Conservation (phyloP, 805 yeast genomes). For the Candida tallmaniae region DNA sequence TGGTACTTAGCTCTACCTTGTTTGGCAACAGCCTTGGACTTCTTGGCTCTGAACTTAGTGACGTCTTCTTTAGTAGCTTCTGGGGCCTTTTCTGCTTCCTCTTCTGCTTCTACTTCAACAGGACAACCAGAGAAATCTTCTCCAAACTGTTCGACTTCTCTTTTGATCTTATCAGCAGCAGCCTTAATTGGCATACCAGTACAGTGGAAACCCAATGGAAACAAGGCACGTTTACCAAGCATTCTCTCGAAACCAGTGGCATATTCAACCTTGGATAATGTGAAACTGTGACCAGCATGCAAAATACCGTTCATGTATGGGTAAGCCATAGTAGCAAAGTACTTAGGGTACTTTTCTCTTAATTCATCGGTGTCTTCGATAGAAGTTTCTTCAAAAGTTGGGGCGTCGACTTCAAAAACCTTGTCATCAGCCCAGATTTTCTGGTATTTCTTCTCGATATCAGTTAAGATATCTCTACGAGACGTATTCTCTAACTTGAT, state of each 20-base stretch:
- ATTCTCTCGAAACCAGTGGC: constrained; percentile 91
- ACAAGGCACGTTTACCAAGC: constrained; percentile 87
- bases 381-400: constrained; percentile 58
- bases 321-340: constrained; percentile 91
- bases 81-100: constrained; percentile 28
- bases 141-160: constrained; percentile 93
- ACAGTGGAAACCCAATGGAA: constrained; percentile 98
- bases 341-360: constrained; percentile 77
- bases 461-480: constrained; percentile 92
- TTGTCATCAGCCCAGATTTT: constrained; percentile 82
- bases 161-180: constrained; percentile 88
- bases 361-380: constrained; percentile 56
- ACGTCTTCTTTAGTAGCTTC: constrained; percentile 59
- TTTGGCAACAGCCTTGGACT: constrained; percentile 91
- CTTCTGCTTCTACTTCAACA: constrained; percentile 54
- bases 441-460: constrained; percentile 85
- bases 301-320: constrained; percentile 99
- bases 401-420: constrained; percentile 85
- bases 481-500: constrained; percentile 60
- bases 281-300: constrained; percentile 97
- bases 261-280: constrained; percentile 89
- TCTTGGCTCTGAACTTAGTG: constrained; percentile 87
- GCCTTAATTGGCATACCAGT: constrained; percentile 99
- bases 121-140: constrained; percentile 68
- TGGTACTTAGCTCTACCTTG: constrained; percentile 93